A percentile compares a stretch with the other conserved stretches of the same genome.
Evolutionary conservation across 306 rosid species (phyloP).

Genomic region (Oxytropis ochrocephala): DNA sequence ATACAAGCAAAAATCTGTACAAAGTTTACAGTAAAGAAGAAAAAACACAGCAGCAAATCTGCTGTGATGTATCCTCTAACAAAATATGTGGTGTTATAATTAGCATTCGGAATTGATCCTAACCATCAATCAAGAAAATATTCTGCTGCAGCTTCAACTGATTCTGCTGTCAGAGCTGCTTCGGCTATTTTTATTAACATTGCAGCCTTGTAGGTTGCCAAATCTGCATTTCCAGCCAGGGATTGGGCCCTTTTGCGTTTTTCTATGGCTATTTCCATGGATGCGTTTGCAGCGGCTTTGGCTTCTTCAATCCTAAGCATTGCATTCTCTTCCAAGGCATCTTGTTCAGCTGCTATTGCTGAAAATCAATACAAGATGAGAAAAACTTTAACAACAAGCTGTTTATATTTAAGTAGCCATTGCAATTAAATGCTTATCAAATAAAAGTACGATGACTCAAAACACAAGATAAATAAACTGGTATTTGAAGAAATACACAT

Average conservation of each 20-base stretch:
- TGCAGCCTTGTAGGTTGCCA: slow-evolving; percentile 65
- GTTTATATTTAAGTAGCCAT: not conserved
- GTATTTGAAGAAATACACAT: not conserved
- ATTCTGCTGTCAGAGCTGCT: slow-evolving; percentile 48
- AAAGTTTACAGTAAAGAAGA: slow-evolving; percentile 36
- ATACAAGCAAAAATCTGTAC: slow-evolving; percentile 61
- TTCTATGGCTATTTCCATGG: slow-evolving; percentile 45
- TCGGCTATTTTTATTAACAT: slow-evolving; percentile 66
- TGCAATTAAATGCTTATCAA: not conserved
- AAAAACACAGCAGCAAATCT: not conserved
- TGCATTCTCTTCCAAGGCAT: slow-evolving; percentile 47
- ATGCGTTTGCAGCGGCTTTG: slow-evolving; percentile 39
- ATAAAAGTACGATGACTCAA: not conserved
- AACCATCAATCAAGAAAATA: slow-evolving; percentile 56
- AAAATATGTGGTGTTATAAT: slow-evolving; percentile 22
- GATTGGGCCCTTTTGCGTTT: slow-evolving; percentile 70
- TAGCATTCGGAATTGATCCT: slow-evolving; percentile 18
- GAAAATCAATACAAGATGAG: slow-evolving; percentile 19
- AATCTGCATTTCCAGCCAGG: slow-evolving; percentile 74
- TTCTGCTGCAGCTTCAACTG: slow-evolving; percentile 36
- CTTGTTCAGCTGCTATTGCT: slow-evolving; percentile 60
- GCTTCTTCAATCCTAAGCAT: slow-evolving; percentile 46
- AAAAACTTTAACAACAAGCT: not conserved
- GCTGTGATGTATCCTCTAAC: slow-evolving; percentile 13
- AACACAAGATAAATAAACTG: not conserved